Percentiles rank a stretch among this genome's conserved stretches.
These are phyloP conservation scores for Chalciporus sp. DNA, from an alignment of 1,284 basidiomycete genomes.

Conservation along the genomic window DNA sequence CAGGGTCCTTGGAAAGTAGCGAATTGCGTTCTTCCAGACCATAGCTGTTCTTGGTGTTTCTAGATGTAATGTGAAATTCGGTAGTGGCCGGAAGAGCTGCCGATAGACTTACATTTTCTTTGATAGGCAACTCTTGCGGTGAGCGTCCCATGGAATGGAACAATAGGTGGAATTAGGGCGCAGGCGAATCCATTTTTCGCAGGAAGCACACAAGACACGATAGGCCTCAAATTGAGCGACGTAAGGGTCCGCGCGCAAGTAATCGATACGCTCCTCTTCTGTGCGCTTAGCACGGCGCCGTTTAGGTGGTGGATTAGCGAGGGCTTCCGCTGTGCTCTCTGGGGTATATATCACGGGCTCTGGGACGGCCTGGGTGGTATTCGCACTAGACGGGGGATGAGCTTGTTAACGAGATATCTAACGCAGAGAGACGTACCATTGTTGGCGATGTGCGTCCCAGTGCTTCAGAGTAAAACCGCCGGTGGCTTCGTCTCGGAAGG, in stretches of 20 bases:
- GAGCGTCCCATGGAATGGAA: constrained; percentile 83
- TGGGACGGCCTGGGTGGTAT: constrained; percentile 34
- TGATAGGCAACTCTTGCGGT: constrained; percentile 72
- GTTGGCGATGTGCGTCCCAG: constrained; percentile 66
- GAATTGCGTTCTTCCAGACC: constrained; percentile 61
- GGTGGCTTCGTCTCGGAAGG: constrained; percentile 62
- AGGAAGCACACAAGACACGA: constrained; percentile 72
- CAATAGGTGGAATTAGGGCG: constrained; percentile 82
- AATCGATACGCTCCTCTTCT: constrained; percentile 76
- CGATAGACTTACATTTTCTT: constrained; percentile 59
- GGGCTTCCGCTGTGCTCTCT: constrained; percentile 41
- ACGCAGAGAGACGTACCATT: constrained; percentile 48
- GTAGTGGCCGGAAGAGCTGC: constrained; percentile 9
- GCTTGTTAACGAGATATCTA: constrained; percentile 7
- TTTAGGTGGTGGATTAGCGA: constrained; percentile 50
- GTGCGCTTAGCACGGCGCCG: constrained; percentile 75
- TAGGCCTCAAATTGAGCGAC: constrained; percentile 78
- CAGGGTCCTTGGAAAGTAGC: constrained; percentile 60
- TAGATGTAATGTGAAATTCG: constrained; percentile 24
- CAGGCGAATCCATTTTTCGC: constrained; percentile 80
- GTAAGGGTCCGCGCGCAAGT: constrained; percentile 72
- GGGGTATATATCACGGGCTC: constrained; percentile 45
- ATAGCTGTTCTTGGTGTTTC: constrained; percentile 51
- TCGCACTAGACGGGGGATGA: constrained; percentile 24
- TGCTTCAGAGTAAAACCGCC: constrained; percentile 65